Evolutionary conservation across 179 eudicot species (phyloP), one percentile per base, ranked within the genome.

Genomic region (Silene vulgaris): DNA sequence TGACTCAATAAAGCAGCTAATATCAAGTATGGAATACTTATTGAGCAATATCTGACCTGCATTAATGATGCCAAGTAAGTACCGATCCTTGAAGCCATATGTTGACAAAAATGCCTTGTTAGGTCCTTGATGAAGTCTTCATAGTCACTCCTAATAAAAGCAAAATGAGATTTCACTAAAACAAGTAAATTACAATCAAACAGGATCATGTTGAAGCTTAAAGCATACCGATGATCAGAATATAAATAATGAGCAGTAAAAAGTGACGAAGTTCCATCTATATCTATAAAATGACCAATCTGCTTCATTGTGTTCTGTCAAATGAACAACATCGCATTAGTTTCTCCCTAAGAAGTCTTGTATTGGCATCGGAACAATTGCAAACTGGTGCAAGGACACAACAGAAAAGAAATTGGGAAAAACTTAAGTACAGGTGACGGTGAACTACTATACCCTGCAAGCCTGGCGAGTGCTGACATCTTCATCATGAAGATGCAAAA

Each of bases 401-500:
- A 50, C 8, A 23, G 20, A 30, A n/a, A 50, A 8, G 35, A 65
- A 50, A 17, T 30, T 17, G 40, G 23, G 45, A 28, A 3, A 23
- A 74, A 57, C 50, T 57, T 35, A 75, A 65, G 68, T 4, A 37
- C 54, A 14, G 69, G 13, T 8, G 13, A 21, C 48, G n/a, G 30
- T 5, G 11, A 68, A 50, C 73, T 65, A 26, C 80, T 71, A 64
- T 88, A 95, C 99, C 90, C 89, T 89, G 85, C 99, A 95, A 75
- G 99, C 94, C 73, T 89, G 91, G 69, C 97, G 89, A 43, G 90
- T 90, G 73, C 75, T 80, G 69, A 79, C 75, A 84, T 95, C 99
- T 80, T 95, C 99, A 83, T 95, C 99, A 74, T 89, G 89, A 79
- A 92, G 91, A 88, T 95, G 97, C 82, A 95, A 85, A 75, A 90